Conservation (phyloP, 2,329 filamentous ascomycete species). For the Hymenoscyphus albidus region DNA sequence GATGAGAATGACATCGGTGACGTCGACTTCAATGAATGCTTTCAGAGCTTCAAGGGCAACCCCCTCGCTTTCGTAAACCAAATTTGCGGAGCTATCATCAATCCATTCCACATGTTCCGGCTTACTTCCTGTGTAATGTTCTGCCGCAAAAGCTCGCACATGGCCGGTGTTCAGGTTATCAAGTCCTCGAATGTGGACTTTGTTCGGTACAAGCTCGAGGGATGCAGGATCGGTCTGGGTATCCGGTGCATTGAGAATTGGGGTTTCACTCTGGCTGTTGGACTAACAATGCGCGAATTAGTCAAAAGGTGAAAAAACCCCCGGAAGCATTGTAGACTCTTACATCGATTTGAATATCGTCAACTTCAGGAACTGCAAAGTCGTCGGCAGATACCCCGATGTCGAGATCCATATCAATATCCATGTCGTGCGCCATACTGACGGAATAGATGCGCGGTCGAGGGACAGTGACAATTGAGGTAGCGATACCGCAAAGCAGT, state of each 20-base stretch:
- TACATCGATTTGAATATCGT: slow-evolving; percentile 17
- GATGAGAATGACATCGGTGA: slow-evolving; percentile 52
- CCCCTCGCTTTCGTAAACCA: slow-evolving; percentile 63
- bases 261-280: slow-evolving; percentile 18
- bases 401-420: slow-evolving; percentile 74
- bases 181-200: slow-evolving; percentile 71
- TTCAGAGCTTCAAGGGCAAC: slow-evolving; percentile 52
- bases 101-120: slow-evolving; percentile 82
- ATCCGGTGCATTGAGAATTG: slow-evolving; percentile 27
- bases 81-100: slow-evolving; percentile 85
- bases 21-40: slow-evolving; percentile 46
- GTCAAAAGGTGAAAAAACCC: slow-evolving; percentile 8
- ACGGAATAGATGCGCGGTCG: background rate
- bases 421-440: slow-evolving; percentile 48
- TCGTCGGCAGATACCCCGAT: slow-evolving; percentile 48
- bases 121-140: slow-evolving; percentile 57
- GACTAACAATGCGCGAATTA: slow-evolving; percentile 19
- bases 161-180: slow-evolving; percentile 77
- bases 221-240: slow-evolving; percentile 26
- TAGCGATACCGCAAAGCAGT: background rate
- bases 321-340: background rate
- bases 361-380: slow-evolving; percentile 21
- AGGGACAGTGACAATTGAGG: background rate
- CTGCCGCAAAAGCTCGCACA: slow-evolving; percentile 68
- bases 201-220: slow-evolving; percentile 25